Percentiles rank a stretch among this genome's conserved stretches.
These are phyloP conservation scores for Aspergillus neotritici DNA, from an alignment of 2,329 filamentous ascomycete genomes.

Conservation along the genomic window DNA sequence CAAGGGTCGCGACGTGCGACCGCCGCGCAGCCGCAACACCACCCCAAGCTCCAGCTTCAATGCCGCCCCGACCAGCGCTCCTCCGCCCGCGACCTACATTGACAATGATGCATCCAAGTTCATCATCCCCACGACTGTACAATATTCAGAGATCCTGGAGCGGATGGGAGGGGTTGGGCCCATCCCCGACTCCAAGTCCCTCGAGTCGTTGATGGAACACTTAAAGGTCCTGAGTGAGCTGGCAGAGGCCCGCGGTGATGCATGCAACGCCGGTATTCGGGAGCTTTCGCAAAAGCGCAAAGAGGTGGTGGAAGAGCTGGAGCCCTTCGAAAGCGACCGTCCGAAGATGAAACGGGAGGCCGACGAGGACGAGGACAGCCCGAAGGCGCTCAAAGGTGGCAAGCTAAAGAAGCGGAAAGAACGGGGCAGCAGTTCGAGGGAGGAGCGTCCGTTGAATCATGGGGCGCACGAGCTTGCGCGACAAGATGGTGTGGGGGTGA, in stretches of 20 bases:
- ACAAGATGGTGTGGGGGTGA: conserved; percentile 58
- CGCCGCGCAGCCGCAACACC: conserved; percentile 57
- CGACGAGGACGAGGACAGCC: conserved; percentile 41
- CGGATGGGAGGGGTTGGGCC: conserved; percentile 45
- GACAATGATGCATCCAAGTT: conserved; percentile 48
- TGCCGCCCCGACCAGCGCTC: conserved; percentile 36
- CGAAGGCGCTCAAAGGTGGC: conserved; percentile 46
- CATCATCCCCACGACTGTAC: conserved; percentile 44
- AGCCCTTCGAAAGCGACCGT: conserved; percentile 46
- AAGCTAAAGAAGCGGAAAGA: conserved; percentile 80
- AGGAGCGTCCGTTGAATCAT: conserved; percentile 55
- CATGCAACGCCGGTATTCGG: conserved; percentile 55
- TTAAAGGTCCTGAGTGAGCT: conserved; percentile 53
- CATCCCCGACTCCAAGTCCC: conserved; percentile 44
- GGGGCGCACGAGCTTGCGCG: conserved; percentile 59
- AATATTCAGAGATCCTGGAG: conserved; percentile 56
- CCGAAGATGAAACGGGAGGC: conserved; percentile 41
- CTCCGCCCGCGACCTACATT: conserved; percentile 48
- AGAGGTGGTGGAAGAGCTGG: conserved; percentile 48
- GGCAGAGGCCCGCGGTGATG: conserved; percentile 53
- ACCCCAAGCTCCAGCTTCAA: conserved; percentile 55
- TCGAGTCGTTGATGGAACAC: conserved; percentile 48
- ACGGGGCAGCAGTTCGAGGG: conserved; percentile 51
- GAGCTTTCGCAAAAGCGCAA: conserved; percentile 55
- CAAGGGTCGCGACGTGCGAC: conserved; percentile 49